Conservation (phyloP, 176 grass and related monocot species). For the Oryza meridionalis region DNA sequence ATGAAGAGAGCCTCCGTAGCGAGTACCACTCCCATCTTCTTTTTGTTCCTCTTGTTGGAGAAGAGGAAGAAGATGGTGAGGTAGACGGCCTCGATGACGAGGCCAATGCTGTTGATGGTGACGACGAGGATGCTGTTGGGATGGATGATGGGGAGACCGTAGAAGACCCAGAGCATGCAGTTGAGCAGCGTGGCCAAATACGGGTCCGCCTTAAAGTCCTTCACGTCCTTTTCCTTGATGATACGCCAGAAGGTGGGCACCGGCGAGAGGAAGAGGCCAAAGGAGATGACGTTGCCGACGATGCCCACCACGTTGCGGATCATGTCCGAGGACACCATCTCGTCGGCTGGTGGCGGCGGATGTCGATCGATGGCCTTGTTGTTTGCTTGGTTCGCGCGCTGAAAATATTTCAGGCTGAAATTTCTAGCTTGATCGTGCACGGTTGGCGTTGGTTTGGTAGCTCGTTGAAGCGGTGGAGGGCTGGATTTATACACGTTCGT, state of each 20-base stretch:
- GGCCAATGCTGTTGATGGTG: constrained; percentile 52
- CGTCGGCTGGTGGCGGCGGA: too few species aligned
- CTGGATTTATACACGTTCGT: too few species aligned
- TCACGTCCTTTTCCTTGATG: constrained; percentile 39
- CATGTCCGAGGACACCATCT: not conserved
- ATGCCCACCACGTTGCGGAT: constrained; percentile 3
- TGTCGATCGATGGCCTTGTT: too few species aligned
- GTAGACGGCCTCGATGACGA: constrained; percentile 46
- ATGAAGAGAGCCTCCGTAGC: constrained; percentile 51
- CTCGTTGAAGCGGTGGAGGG: too few species aligned
- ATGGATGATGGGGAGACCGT: constrained; percentile 11
- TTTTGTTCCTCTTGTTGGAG: not conserved
- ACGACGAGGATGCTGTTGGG: not conserved
- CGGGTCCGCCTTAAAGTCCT: constrained; percentile 46
- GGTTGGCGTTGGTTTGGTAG: too few species aligned
- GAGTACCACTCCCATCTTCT: constrained; percentile 46
- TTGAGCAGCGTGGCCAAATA: constrained; percentile 63
- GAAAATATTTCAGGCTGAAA: too few species aligned
- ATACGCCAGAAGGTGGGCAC: constrained; percentile 46
- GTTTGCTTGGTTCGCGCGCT: too few species aligned
- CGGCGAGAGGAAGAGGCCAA: constrained; percentile 14
- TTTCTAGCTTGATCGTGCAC: too few species aligned
- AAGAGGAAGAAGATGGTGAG: constrained; percentile 50
- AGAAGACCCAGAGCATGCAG: constrained; percentile 59
- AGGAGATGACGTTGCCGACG: constrained; percentile 10